Evolutionary conservation across 768 basidiomycete genomes (phyloP), one percentile per base, ranked within the genome.

Genomic region (Collybiopsis confluens): DNA sequence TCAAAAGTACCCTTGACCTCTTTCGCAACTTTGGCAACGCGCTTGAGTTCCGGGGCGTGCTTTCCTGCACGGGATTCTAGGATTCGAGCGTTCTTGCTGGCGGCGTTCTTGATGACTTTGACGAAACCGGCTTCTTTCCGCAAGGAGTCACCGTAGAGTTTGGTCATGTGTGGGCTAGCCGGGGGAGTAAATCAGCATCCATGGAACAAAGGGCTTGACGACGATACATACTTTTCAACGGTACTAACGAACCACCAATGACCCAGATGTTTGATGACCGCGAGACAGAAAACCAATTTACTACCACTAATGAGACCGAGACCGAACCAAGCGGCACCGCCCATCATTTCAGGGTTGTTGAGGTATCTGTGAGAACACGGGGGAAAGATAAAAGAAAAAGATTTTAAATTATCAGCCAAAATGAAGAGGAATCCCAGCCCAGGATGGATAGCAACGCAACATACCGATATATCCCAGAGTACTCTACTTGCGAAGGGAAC

Each of bases 121-220:
- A 96, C 92, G 58, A 98, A 90, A 48, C 97, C 97, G 1, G 95
- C 96, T 55, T 98, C 96, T 69, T 94, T 92, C 58, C 97, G 86
- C 11, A 99, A 74, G 13, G 89, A 85, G 63, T 95, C 85, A 2
- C 97, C 96, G 67, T 99, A 99, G 18, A 98, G 76, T 65, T 92
- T 93, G 57, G 82, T 85, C 97, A 98, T 98, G 70, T 98, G 97
- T n/a, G 97, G 97, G 61, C 96, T 98, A n/a, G n/a, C n/a, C n/a
- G n/a, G n/a, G n/a, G n/a, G n/a, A n/a, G n/a, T n/a, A n/a, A n/a
- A n/a, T n/a, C n/a, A n/a, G n/a, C n/a, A n/a, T n/a, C n/a, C n/a
- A n/a, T n/a, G n/a, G n/a, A n/a, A n/a, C n/a, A 16, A 5, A 55
- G 6, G 24, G 10, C 16, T 9, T 24, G 23, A 27, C 90, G 55